Evolutionary conservation across 2,329 filamentous ascomycete genomes (phyloP).

Genomic region (Fusarium floridanum): DNA sequence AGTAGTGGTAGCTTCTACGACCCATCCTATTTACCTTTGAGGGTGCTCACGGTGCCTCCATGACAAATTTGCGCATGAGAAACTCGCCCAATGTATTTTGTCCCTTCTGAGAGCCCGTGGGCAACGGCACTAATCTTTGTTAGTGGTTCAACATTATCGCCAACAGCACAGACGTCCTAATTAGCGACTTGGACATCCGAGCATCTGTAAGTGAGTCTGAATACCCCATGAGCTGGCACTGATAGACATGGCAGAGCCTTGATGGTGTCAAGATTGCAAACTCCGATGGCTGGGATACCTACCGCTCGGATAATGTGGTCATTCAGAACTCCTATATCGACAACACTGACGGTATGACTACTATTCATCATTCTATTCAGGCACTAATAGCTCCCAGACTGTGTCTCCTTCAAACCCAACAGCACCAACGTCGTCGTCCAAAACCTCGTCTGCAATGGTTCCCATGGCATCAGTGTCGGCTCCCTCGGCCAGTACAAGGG

Average conservation of each 20-base stretch:
- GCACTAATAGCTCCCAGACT: conserved; percentile 57
- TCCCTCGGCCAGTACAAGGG: conserved; percentile 76
- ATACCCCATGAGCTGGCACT: not conserved
- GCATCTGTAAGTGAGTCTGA: conserved; percentile 55
- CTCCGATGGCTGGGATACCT: conserved; percentile 75
- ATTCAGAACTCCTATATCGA: conserved; percentile 74
- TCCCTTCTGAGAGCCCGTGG: fast-evolving
- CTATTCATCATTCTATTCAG: fast-evolving
- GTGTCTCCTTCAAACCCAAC: conserved; percentile 81
- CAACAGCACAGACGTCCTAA: conserved; percentile 74
- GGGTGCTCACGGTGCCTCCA: conserved; percentile 62
- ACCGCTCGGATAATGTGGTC: conserved; percentile 70
- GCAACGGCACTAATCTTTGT: not conserved
- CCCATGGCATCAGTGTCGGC: conserved; percentile 80
- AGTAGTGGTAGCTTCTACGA: conserved; percentile 47
- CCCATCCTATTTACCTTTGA: conserved; percentile 43
- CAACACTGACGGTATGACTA: conserved; percentile 41
- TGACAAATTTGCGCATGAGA: conserved; percentile 70
- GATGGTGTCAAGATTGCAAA: conserved; percentile 57
- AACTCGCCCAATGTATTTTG: conserved; percentile 61
- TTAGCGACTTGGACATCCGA: conserved; percentile 71
- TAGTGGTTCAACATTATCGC: conserved; percentile 69
- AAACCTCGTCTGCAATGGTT: conserved; percentile 75
- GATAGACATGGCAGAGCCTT: conserved; percentile 22
- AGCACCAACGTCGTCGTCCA: conserved; percentile 77